These are phyloP conservation scores for Syncephalis plumigaleata DNA, from an alignment of 371 early-diverging fungal species.

Conservation along the genomic window DNA sequence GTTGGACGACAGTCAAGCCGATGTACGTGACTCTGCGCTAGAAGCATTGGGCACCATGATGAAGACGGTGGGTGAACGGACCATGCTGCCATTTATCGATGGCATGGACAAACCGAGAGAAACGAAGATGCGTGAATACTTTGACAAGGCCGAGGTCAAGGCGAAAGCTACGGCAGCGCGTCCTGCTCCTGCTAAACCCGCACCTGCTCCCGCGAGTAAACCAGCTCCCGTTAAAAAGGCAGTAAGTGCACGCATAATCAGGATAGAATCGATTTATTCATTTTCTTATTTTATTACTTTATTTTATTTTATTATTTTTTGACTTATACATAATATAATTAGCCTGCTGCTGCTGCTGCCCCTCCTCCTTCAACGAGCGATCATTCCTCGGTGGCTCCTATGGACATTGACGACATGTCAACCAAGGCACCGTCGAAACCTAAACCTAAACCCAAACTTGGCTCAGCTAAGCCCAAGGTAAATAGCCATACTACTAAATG, in stretches of 20 bases:
- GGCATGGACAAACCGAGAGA: conserved; percentile 72
- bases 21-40: conserved; percentile 71
- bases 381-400: too few species aligned
- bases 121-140: conserved; percentile 73
- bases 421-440: conserved; percentile 10
- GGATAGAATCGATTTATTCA: too few species aligned
- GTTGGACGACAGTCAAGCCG: conserved; percentile 71
- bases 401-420: conserved; percentile 1
- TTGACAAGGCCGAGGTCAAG: conserved; percentile 63
- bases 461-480: background rate
- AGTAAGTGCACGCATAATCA: background rate
- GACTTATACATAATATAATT: too few species aligned
- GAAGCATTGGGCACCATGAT: conserved; percentile 83
- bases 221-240: conserved; percentile 2
- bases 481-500: too few species aligned
- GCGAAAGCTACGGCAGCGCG: conserved; percentile 22
- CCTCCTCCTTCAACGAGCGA: too few species aligned
- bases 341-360: too few species aligned
- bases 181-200: conserved; percentile 16
- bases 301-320: too few species aligned
- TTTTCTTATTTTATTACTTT: too few species aligned
- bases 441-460: conserved; percentile 10
- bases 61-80: conserved; percentile 68
- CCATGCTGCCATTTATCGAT: conserved; percentile 51
- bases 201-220: conserved; percentile 13